These are phyloP conservation scores for Solanum stenotomum DNA, from an alignment of 257 asterid genomes.

Conservation along the genomic window DNA sequence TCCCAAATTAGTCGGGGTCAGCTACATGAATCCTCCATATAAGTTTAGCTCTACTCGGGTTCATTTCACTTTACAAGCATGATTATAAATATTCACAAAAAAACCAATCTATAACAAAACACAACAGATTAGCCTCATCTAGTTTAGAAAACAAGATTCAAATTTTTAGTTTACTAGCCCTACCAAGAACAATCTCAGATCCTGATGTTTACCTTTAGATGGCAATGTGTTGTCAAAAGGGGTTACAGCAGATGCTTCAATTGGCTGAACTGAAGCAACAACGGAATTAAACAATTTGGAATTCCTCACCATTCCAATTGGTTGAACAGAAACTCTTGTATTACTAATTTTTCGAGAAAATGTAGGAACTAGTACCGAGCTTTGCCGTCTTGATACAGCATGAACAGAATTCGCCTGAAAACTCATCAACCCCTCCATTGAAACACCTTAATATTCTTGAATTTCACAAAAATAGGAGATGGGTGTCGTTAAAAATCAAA, in stretches of 20 bases:
- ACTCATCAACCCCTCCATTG: slow-evolving; percentile 65
- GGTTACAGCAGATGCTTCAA: slow-evolving; percentile 25
- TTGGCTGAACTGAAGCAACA: slow-evolving; percentile 55
- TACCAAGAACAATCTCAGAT: neutral
- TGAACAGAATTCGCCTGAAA: slow-evolving; percentile 30
- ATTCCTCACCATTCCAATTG: slow-evolving; percentile 23
- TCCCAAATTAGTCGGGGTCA: neutral
- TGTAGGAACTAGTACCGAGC: slow-evolving; percentile 12
- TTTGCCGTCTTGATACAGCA: slow-evolving; percentile 20
- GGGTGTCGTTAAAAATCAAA: neutral
- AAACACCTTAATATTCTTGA: neutral
- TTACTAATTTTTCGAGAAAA: slow-evolving; percentile 22
- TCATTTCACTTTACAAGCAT: neutral
- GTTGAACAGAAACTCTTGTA: slow-evolving; percentile 15
- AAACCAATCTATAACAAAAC: neutral
- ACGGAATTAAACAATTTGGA: slow-evolving; percentile 30
- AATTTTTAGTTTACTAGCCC: neutral
- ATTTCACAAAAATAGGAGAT: neutral
- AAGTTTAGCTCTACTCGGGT: neutral
- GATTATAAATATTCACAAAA: neutral
- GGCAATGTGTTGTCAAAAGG: slow-evolving; percentile 62
- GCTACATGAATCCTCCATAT: neutral
- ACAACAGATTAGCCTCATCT: neutral
- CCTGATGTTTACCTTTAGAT: slow-evolving; percentile 41
- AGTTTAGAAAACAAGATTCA: neutral